phyloP scores from a whole-genome alignment of 768 basidiomycete genomes.

The Paxillus rubicundulus region DNA sequence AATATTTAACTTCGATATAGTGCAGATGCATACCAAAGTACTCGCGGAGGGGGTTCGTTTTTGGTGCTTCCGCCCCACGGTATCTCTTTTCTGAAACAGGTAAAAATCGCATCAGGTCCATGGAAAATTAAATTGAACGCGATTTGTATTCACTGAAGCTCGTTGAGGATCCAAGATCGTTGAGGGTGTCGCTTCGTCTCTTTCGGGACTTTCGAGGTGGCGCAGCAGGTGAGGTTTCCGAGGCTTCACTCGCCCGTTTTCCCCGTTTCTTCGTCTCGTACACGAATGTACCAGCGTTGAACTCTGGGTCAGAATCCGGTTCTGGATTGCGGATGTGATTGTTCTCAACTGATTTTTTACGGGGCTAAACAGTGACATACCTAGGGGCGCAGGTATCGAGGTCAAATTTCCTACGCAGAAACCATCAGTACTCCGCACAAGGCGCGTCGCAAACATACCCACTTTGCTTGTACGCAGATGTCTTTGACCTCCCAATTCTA shows the following conservation, averaged over 20 bases:
- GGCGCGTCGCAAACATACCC: not conserved
- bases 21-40: slow-evolving; percentile 44
- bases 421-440: not conserved
- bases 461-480: slow-evolving; percentile 23
- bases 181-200: slow-evolving; percentile 11
- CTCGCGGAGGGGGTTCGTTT: slow-evolving; percentile 43
- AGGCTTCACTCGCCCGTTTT: slow-evolving; percentile 17
- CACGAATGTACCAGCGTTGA: slow-evolving; percentile 28
- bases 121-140: not conserved
- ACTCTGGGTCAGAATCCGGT: slow-evolving; percentile 34
- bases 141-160: slow-evolving; percentile 10
- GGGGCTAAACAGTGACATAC: slow-evolving; percentile 13
- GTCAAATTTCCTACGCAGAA: slow-evolving; percentile 15
- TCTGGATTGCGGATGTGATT: slow-evolving; percentile 15
- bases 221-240: slow-evolving; percentile 9
- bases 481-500: slow-evolving; percentile 11
- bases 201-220: slow-evolving; percentile 17
- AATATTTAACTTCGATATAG: not conserved
- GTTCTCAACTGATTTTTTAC: not conserved
- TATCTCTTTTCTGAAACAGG: not conserved
- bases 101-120: not conserved
- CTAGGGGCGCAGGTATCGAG: slow-evolving; percentile 37
- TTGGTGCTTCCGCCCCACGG: slow-evolving; percentile 1
- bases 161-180: slow-evolving; percentile 3
- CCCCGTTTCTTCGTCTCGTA: slow-evolving; percentile 26